Evolutionary conservation across 176 grass and related monocot genomes (phyloP), one percentile per base, ranked within the genome.

Genomic region (Saccharum spontaneum): DNA sequence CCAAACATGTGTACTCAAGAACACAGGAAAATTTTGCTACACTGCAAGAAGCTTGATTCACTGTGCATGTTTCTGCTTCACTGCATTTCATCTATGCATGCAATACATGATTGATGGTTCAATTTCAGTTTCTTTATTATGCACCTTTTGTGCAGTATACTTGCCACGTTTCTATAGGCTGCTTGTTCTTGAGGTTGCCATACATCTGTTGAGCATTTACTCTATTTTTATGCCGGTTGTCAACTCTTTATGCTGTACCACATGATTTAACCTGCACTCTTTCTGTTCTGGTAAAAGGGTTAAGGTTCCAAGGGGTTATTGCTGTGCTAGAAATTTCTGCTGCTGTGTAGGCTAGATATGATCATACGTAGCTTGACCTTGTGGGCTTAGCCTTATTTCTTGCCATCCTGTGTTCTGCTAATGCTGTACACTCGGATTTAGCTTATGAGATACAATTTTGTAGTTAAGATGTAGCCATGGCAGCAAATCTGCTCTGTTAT

Each of bases 161-260:
- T 33, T 46, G 28, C 16, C 78, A 39, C 78, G 22, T 15, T 39
- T 61, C 30, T 70, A 61, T 87, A 50, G 22, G 50, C 13, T 40
- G 52, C 49, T 57, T 83, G 39, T 48, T 48, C 33, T 71, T 77
- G 72, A 83, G 22, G 61, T 73, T 20, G 10, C 6, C 40, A 49
- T 70, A 71, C 50, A 48, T 69, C 69, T 69, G 38, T 61, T 73
- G 26, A 48, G 22, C 14, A 62, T 69, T 87, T 59, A 52, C 67
- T 60, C 39, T 7, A 60, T 28, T 67, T 81, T 46, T 64, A 26
- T 36, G 52, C 43, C 6, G 36, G 13, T 82, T 23, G 57, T 23
- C 24, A 61, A 61, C n/a, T 61, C 18, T 28, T 61, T 78, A 30
- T 83, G 16, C 4, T 30, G 43, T 50, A 57, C 39, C 83, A 72